A percentile compares a stretch with the other conserved stretches of the same genome.
Evolutionary conservation across 176 grass and related monocot species (phyloP).

Genomic region (Areca catechu): DNA sequence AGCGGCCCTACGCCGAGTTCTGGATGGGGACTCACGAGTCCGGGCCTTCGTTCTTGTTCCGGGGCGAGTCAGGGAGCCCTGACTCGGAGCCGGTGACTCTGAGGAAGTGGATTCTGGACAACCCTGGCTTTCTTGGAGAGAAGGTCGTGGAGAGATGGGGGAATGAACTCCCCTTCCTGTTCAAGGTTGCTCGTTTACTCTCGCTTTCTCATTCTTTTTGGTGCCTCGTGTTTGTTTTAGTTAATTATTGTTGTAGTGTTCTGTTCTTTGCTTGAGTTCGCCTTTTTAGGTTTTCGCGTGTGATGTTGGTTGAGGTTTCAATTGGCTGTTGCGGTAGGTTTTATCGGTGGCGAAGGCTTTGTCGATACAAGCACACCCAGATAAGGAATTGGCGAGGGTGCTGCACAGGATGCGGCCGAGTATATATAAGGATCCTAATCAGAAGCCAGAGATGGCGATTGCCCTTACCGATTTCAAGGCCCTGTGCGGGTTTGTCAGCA

Average conservation of each 20-base stretch:
- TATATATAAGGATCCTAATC: slow-evolving; percentile 71
- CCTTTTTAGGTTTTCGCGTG: too few relatives aligned
- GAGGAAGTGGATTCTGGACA: slow-evolving; percentile 47
- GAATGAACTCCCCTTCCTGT: slow-evolving; percentile 77
- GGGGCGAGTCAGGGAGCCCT: neutral
- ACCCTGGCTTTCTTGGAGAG: slow-evolving; percentile 44
- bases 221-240: too few relatives aligned
- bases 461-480: slow-evolving; percentile 85
- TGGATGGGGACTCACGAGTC: slow-evolving; percentile 94
- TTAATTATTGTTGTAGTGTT: neutral
- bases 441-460: slow-evolving; percentile 98
- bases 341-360: slow-evolving; percentile 89
- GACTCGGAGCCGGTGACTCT: slow-evolving; percentile 23
- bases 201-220: neutral
- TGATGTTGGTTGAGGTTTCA: too few relatives aligned
- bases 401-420: slow-evolving; percentile 55
- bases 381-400: slow-evolving; percentile 65
- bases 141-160: slow-evolving; percentile 50
- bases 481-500: slow-evolving; percentile 67
- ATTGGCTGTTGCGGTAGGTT: slow-evolving; percentile 26
- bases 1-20: slow-evolving; percentile 65
- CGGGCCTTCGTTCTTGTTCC: slow-evolving; percentile 45
- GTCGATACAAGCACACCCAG: slow-evolving; percentile 95
- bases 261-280: too few relatives aligned
- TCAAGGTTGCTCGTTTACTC: slow-evolving; percentile 43